phyloP scores from a whole-genome alignment of 768 basidiomycete genomes.

The Phaffia tasmanica region DNA sequence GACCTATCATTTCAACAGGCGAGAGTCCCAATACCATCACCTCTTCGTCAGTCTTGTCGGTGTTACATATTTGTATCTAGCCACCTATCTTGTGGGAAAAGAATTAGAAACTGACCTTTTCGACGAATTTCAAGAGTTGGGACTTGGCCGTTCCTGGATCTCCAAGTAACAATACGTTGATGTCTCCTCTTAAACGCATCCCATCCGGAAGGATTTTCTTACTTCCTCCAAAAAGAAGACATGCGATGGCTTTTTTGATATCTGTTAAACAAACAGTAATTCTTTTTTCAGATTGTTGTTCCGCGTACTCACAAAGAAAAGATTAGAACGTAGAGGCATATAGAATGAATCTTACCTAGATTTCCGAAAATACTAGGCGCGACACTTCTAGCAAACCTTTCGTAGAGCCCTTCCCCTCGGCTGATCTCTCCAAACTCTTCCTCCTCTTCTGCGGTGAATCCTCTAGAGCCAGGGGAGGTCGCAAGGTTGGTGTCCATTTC shows the following conservation, averaged over 20 bases:
- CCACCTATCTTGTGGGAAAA: neutral
- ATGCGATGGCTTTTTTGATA: conserved; percentile 95
- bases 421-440: conserved; percentile 91
- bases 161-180: conserved; percentile 89
- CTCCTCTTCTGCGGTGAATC: conserved; percentile 87
- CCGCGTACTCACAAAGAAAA: neutral
- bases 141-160: conserved; percentile 98
- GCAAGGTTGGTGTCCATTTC: conserved; percentile 73
- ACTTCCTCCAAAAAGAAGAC: conserved; percentile 91
- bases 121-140: conserved; percentile 95
- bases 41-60: no score
- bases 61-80: no score
- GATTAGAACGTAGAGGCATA: neutral
- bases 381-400: conserved; percentile 83
- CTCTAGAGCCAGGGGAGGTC: conserved; percentile 65
- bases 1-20: conserved; percentile 46
- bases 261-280: conserved; percentile 45
- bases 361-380: conserved; percentile 96
- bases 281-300: neutral
- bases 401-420: conserved; percentile 77
- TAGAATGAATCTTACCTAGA: conserved; percentile 49
- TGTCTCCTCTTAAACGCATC: conserved; percentile 91
- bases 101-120: conserved; percentile 52
- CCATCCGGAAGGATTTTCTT: conserved; percentile 96
- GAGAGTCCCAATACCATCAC: no score